Evolutionary conservation across 306 rosid species (phyloP).

Genomic region (Spatholobus suberectus): DNA sequence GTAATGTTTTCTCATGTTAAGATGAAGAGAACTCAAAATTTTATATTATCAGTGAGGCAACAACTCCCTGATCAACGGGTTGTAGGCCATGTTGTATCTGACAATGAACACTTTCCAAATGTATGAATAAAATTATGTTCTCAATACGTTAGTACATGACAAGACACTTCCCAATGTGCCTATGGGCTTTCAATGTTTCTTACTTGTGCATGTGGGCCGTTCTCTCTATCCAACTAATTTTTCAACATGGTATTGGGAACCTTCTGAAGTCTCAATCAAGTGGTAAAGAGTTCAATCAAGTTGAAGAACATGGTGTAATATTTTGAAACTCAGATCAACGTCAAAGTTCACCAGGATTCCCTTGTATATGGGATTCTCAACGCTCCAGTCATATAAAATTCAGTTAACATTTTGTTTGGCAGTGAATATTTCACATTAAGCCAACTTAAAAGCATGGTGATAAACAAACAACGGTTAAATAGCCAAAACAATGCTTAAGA

Average conservation of each 20-base stretch:
- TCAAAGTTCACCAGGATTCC: neutral
- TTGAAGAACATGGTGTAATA: neutral
- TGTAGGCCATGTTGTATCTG: neutral
- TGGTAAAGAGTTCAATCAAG: neutral
- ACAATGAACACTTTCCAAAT: neutral
- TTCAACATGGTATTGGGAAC: neutral
- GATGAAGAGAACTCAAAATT: neutral
- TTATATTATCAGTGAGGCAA: neutral
- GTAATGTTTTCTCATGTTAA: neutral
- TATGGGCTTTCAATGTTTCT: neutral
- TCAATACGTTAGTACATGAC: neutral
- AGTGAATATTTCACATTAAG: neutral
- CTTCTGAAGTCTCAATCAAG: neutral
- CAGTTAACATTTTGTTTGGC: conserved; percentile 6
- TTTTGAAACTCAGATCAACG: conserved; percentile 2
- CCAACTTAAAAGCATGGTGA: neutral
- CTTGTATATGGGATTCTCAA: neutral
- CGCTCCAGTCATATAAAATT: conserved; percentile 1
- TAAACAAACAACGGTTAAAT: neutral
- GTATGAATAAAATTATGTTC: neutral
- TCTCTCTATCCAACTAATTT: conserved; percentile 2
- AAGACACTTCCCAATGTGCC: neutral
- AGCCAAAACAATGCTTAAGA: conserved; percentile 2
- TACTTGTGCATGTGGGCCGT: neutral
- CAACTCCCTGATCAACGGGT: neutral